phyloP scores from a whole-genome alignment of 73 alveolate species.

The Breviolum minutum region DNA sequence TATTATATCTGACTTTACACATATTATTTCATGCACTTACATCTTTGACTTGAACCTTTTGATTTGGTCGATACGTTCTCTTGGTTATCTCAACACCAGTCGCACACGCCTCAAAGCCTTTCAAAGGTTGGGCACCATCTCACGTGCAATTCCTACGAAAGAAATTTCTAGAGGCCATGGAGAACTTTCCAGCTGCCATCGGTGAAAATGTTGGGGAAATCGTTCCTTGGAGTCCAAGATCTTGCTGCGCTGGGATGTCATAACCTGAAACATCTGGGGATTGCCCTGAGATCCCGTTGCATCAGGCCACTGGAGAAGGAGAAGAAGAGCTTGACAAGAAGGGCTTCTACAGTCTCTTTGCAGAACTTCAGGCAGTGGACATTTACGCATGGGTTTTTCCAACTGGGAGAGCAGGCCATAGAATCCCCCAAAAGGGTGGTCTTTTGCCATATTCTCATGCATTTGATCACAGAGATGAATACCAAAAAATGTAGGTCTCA shows the following conservation, averaged over 20 bases:
- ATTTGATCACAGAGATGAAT: too few species aligned
- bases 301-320: slow-evolving; percentile 82
- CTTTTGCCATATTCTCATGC: not conserved
- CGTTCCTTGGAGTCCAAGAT: too few species aligned
- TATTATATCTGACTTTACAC: not conserved
- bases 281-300: not conserved
- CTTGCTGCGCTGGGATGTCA: too few species aligned
- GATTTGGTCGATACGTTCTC: not conserved
- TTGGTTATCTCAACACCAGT: not conserved
- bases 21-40: too few species aligned
- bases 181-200: not conserved
- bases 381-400: too few species aligned
- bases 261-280: too few species aligned
- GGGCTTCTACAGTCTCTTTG: slow-evolving; percentile 80
- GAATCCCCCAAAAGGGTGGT: not conserved
- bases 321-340: slow-evolving; percentile 93
- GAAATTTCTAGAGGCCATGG: slow-evolving; percentile 59
- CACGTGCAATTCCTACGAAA: slow-evolving; percentile 74
- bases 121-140: slow-evolving; percentile 80
- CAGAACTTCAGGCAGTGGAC: slow-evolving; percentile 73
- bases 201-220: not conserved
- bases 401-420: not conserved
- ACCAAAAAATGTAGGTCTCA: not conserved
- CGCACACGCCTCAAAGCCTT: not conserved
- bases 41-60: not conserved